Evolutionary conservation across 805 yeast species (phyloP).

Genomic region (Brettanomyces naardenensis): DNA sequence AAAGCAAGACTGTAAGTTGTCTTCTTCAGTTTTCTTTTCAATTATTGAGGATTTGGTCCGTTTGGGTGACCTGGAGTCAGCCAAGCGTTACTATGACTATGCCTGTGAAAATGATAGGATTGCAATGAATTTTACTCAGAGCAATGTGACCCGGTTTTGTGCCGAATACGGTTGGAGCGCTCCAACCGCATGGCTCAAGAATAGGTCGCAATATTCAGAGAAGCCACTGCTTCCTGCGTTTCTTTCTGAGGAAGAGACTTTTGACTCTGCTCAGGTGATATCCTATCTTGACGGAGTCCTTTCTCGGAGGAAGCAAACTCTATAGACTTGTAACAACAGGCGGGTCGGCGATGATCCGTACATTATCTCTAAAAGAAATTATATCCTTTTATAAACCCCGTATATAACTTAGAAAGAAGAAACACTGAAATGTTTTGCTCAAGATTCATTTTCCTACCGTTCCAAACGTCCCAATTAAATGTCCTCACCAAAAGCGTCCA

Average conservation of each 20-base stretch:
- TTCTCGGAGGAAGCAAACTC: too few species aligned
- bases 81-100: constrained; percentile 10
- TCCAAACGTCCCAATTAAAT: too few species aligned
- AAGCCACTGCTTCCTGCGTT: neutral
- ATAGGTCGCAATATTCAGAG: neutral
- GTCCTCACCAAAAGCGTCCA: constrained; percentile 74
- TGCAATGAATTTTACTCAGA: neutral
- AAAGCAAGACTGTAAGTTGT: constrained; percentile 4
- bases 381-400: too few species aligned
- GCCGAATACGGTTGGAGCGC: constrained; percentile 12
- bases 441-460: too few species aligned
- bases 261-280: neutral
- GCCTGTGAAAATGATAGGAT: constrained; percentile 1
- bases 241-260: neutral
- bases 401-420: too few species aligned
- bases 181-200: constrained; percentile 2
- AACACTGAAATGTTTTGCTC: too few species aligned
- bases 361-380: too few species aligned
- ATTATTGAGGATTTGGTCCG: constrained; percentile 12
- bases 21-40: constrained; percentile 10
- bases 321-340: too few species aligned
- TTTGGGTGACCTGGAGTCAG: constrained; percentile 13
- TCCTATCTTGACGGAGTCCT: too few species aligned
- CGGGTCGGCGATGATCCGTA: too few species aligned
- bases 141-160: constrained; percentile 6